Percentiles rank a stretch among this genome's conserved stretches.
Conservation (phyloP, 768 basidiomycete genomes). For the Candolleomyces aberdarensis region DNA sequence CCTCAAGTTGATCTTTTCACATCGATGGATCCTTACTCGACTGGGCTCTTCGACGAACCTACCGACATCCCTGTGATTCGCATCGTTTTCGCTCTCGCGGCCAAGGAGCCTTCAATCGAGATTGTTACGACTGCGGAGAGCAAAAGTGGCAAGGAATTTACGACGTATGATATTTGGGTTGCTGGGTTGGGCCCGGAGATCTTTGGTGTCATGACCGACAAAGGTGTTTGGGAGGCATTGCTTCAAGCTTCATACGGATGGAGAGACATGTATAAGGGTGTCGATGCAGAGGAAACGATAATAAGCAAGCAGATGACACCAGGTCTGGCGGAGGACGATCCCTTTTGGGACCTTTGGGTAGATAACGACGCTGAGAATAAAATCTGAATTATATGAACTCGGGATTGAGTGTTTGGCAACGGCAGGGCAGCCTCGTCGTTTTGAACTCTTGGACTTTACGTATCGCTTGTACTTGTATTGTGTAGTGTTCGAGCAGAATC, state of each 20-base stretch:
- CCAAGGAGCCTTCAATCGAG: background rate
- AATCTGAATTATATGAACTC: too few relatives aligned
- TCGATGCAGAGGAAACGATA: background rate
- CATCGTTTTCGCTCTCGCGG: background rate
- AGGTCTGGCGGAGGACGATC: background rate
- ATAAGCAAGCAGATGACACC: background rate
- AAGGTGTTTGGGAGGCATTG: constrained; percentile 17
- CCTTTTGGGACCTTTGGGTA: background rate
- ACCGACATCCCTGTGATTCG: background rate
- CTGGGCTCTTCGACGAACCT: background rate
- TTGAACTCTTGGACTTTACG: too few relatives aligned
- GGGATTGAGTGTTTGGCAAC: too few relatives aligned
- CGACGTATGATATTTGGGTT: background rate
- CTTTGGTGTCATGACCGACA: background rate
- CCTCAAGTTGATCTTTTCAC: background rate
- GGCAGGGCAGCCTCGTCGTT: too few relatives aligned
- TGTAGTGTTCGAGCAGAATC: too few relatives aligned
- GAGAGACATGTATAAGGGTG: background rate
- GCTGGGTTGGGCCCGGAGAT: background rate
- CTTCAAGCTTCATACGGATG: background rate
- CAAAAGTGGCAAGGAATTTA: background rate
- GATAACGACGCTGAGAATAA: too few relatives aligned
- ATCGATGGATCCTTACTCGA: background rate
- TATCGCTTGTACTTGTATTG: too few relatives aligned
- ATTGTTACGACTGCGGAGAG: background rate